A percentile compares a stretch with the other conserved stretches of the same genome.
Conservation (phyloP, 768 basidiomycete genomes). For the Astraeus odoratus region DNA sequence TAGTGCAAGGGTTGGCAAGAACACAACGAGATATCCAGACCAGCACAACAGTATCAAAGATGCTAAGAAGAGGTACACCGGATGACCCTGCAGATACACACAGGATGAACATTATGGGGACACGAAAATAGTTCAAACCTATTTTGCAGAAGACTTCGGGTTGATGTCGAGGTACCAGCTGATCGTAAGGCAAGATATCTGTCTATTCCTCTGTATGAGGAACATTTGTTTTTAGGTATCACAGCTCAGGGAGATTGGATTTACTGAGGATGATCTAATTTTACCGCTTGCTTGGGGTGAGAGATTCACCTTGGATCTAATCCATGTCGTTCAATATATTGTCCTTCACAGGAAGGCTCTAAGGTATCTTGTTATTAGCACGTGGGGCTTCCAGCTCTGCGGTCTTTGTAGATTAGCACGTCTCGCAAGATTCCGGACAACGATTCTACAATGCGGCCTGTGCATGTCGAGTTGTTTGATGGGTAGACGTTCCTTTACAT, state of each 20-base stretch:
- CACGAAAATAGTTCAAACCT: conserved; percentile 38
- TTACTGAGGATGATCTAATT: conserved; percentile 44
- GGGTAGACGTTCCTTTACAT: too few species aligned
- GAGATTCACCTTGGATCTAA: conserved; percentile 70
- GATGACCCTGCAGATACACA: conserved; percentile 73
- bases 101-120: conserved; percentile 47
- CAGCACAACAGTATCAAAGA: conserved; percentile 23
- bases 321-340: conserved; percentile 50
- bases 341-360: conserved; percentile 45
- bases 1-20: conserved; percentile 35
- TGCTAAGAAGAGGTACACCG: conserved; percentile 64
- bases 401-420: conserved; percentile 16
- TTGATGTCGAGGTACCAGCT: conserved; percentile 11
- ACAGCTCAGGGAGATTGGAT: conserved; percentile 41
- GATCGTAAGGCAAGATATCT: conserved; percentile 23
- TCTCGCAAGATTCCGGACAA: conserved; percentile 53
- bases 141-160: conserved; percentile 17
- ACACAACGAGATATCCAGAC: conserved; percentile 46
- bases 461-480: conserved; percentile 35
- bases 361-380: conserved; percentile 21
- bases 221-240: conserved; percentile 1
- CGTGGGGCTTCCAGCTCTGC: background rate
- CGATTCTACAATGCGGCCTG: conserved; percentile 46
- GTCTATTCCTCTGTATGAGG: background rate
- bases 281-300: conserved; percentile 73